A percentile compares a stretch with the other conserved stretches of the same genome.
Conservation (phyloP, 345 rosid species). For the Sonneratia alba region DNA sequence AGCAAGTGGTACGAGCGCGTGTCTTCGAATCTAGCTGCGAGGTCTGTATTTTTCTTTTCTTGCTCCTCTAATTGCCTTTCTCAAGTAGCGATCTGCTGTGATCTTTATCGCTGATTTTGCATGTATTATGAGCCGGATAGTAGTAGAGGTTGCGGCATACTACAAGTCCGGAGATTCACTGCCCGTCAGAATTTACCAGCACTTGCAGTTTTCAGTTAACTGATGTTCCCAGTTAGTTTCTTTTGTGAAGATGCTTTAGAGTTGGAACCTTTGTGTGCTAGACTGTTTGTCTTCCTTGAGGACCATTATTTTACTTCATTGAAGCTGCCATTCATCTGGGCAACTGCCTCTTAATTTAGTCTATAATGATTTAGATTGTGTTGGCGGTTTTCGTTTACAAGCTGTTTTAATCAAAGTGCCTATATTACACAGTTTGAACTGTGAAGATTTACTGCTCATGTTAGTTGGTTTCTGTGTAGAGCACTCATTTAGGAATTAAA, state of each 20-base stretch:
- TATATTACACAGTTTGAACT: too few species aligned
- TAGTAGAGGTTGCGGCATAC: too few species aligned
- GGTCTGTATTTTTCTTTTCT: constrained; percentile 26
- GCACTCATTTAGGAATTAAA: background rate
- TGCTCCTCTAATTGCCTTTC: background rate
- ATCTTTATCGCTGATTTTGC: background rate
- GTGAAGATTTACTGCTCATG: too few species aligned
- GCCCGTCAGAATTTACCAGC: too few species aligned
- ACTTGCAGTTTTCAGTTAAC: background rate
- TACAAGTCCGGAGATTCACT: too few species aligned
- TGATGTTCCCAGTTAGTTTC: background rate
- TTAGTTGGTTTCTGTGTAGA: too few species aligned
- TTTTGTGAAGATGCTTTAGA: background rate
- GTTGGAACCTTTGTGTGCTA: background rate
- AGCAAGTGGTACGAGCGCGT: constrained; percentile 71
- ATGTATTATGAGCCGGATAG: background rate
- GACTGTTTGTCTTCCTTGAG: background rate
- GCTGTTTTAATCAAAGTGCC: too few species aligned
- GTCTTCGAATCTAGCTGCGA: constrained; percentile 50
- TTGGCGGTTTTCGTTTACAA: too few species aligned
- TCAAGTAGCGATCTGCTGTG: background rate
- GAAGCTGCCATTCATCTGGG: background rate
- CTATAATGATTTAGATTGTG: too few species aligned
- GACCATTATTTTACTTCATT: background rate
- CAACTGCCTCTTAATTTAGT: too few species aligned